These are phyloP conservation scores for Nymphaea colorata DNA, from an alignment of 164 flowering plant species.

Conservation along the genomic window DNA sequence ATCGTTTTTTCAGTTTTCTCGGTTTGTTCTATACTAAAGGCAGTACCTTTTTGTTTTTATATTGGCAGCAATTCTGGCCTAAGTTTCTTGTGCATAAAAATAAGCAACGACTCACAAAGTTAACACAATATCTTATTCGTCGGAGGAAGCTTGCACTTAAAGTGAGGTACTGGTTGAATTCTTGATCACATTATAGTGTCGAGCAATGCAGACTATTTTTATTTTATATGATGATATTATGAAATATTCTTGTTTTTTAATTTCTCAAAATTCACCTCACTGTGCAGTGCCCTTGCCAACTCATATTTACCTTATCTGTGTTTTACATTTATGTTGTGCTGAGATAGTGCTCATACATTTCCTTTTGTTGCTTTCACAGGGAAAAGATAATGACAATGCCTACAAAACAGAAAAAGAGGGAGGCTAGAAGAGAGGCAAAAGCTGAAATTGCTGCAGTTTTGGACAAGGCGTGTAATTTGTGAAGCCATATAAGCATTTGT, in stretches of 20 bases:
- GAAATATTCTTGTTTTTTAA: not conserved
- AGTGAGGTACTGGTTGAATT: conserved; percentile 46
- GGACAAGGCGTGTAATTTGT: conserved; percentile 53
- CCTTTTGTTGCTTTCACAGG: conserved; percentile 21
- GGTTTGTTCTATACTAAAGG: not conserved
- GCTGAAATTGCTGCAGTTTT: conserved; percentile 74
- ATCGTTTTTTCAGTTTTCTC: not conserved
- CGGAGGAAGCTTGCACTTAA: conserved; percentile 92
- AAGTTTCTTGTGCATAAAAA: conserved; percentile 69
- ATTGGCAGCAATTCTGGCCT: conserved; percentile 80
- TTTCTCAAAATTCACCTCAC: not conserved
- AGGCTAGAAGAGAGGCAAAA: conserved; percentile 71
- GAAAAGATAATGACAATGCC: conserved; percentile 85
- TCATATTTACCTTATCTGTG: too few species aligned
- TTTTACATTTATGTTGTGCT: not conserved
- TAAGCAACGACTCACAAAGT: conserved; percentile 83
- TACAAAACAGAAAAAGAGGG: conserved; percentile 63
- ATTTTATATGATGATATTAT: not conserved
- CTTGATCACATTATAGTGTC: not conserved
- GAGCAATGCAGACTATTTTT: not conserved
- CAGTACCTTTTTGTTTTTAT: not conserved
- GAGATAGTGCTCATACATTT: not conserved
- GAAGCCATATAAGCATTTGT: not conserved
- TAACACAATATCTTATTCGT: conserved; percentile 92
- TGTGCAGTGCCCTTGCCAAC: not conserved